These are phyloP conservation scores for Phytomonas sp. DNA, from an alignment of 208 protist genomes.

Conservation along the genomic window DNA sequence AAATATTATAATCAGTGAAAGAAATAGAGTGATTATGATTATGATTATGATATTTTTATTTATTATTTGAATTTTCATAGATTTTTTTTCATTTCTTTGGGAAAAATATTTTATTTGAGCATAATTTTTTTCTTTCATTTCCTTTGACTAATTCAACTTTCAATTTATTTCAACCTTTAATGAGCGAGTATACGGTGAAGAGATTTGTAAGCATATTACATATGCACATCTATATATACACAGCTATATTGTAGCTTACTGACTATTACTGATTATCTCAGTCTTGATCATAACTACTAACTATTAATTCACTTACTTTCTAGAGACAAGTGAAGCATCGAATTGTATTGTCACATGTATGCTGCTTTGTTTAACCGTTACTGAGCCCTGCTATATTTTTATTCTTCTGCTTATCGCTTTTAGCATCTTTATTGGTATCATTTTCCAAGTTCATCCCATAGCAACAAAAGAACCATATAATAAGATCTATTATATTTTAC, in stretches of 20 bases:
- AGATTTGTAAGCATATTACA: not conserved
- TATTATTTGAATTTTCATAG: not conserved
- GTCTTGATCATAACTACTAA: not conserved
- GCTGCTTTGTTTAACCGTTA: not conserved
- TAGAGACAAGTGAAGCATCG: not conserved
- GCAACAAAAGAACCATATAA: not conserved
- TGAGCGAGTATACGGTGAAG: not conserved
- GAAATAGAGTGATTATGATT: constrained; percentile 5
- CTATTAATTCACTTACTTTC: not conserved
- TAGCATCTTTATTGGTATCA: not conserved
- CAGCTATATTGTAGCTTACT: not conserved
- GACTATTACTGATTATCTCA: not conserved
- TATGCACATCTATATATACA: not conserved
- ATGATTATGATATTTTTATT: constrained; percentile 1
- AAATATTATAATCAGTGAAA: constrained; percentile 15
- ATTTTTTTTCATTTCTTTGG: not conserved
- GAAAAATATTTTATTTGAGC: constrained; percentile 1
- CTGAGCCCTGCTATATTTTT: not conserved
- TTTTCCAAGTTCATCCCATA: no score
- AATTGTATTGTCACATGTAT: not conserved
- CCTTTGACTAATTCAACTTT: constrained; percentile 2
- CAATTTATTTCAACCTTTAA: not conserved
- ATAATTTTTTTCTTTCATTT: not conserved
- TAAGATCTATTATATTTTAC: not conserved
- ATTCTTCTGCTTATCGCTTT: not conserved